Evolutionary conservation across 176 grass and related monocot genomes (phyloP).

Genomic region (Tuctoria greenei): DNA sequence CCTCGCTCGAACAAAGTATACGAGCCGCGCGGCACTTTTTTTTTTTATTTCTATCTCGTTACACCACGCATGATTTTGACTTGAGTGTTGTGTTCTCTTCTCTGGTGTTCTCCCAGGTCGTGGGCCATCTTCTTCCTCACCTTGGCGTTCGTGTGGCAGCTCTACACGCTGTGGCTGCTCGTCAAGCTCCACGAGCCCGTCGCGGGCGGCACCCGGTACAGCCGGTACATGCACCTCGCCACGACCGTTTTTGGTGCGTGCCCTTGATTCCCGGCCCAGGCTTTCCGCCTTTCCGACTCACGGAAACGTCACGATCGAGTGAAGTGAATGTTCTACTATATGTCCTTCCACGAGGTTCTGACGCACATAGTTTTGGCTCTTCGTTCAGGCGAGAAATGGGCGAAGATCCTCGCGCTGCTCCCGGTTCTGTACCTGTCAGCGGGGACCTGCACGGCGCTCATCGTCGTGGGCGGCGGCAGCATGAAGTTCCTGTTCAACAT

Average conservation of each 20-base stretch:
- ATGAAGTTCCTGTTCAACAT: conserved; percentile 76
- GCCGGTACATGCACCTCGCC: conserved; percentile 79
- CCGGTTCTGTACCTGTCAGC: conserved; percentile 90
- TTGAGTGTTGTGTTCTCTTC: neutral
- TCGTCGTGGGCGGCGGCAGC: conserved; percentile 78
- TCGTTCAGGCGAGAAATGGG: conserved; percentile 60
- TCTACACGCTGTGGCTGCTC: conserved; percentile 91
- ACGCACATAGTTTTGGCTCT: neutral
- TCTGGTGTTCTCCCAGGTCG: conserved; percentile 51
- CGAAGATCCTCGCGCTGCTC: conserved; percentile 57
- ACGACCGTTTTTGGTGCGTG: conserved; percentile 60
- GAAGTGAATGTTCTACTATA: neutral
- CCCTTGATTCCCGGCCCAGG: neutral
- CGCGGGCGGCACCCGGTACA: conserved; percentile 67
- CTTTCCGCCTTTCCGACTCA: neutral
- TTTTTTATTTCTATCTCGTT: too few species aligned
- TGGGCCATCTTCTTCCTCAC: conserved; percentile 78
- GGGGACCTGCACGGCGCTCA: conserved; percentile 77
- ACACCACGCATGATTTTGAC: neutral
- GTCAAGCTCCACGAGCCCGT: conserved; percentile 85
- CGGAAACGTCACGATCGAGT: neutral
- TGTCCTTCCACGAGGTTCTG: neutral
- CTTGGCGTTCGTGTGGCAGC: conserved; percentile 78
- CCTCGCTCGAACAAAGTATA: too few species aligned
- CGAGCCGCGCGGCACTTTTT: too few species aligned